Evolutionary conservation across 441 rosid species (phyloP), one percentile per base, ranked within the genome.

Genomic region (Corymbia citriodora): DNA sequence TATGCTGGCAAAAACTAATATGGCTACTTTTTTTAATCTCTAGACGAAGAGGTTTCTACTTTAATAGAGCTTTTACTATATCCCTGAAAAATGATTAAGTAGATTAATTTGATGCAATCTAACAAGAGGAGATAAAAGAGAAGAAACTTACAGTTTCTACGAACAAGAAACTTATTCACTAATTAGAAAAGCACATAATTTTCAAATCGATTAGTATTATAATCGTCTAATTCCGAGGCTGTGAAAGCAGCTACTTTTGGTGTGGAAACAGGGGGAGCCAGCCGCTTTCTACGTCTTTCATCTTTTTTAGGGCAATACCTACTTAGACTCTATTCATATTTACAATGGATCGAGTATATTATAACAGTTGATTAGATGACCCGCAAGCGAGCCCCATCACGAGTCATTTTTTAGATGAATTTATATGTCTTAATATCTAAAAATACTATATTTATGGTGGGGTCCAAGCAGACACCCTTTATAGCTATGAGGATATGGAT

Each of bases 11-110:
- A 59, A 57, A 59, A 13, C 65, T 25, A 57, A 25, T 29, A 59
- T 59, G 48, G 49, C 15, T 10, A 5, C 82, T 36, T 33, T 2
- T 21, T 40, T 4, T 17, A 25, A 33, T 10, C 81, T 72, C 49
- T 0, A 17, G 0, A 18, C 0, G 7, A 70, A 6, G 18, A 70
- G 8, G 18, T 33, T 19, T 33, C 21, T 36, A 72, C 49, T 72
- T 18, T 36, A 19, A 36, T 18, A 19, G 4, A 72, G 82, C 48
- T 2, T 72, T 18, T 72, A 36, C 27, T 11, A 72, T 72, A 36
- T 36, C 15, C 82, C 27, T 33, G 2, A 36, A 18, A 18, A 40
- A 19, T 72, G 36, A 72, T 33, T 72, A 18, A 72, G 49, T 36
- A 1, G 23, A 9, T 36, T 36, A 36, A 72, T 72, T 72, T 5